Evolutionary conservation across 129 eudicot species (phyloP).

Genomic region (Apium graveolens): DNA sequence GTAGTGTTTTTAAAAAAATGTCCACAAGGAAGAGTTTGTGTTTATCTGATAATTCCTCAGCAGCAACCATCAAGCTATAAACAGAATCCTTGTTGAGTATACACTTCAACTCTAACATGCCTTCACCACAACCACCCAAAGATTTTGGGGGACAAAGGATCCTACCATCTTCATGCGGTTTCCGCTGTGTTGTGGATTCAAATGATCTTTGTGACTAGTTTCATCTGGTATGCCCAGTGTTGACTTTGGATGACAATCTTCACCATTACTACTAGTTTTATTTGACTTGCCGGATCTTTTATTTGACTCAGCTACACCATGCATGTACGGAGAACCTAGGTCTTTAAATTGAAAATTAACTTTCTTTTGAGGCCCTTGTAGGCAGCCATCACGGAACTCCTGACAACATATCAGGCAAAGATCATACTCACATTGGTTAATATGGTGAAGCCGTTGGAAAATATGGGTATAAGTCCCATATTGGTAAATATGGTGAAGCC

Average conservation of each 20-base stretch:
- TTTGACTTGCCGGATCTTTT: not conserved
- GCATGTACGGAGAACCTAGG: not conserved
- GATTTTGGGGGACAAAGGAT: slow-evolving; percentile 21
- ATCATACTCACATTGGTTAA: slow-evolving; percentile 30
- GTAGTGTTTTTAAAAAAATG: no score
- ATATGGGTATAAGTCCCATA: no score
- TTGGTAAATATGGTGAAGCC: no score
- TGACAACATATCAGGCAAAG: slow-evolving; percentile 36
- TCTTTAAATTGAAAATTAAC: slow-evolving; percentile 4
- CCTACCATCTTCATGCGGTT: slow-evolving; percentile 19
- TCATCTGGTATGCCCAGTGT: slow-evolving; percentile 11
- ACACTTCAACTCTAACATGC: slow-evolving; percentile 8
- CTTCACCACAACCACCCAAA: slow-evolving; percentile 18
- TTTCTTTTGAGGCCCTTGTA: slow-evolving; percentile 21
- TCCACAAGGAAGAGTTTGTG: not conserved
- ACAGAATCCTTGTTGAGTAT: not conserved
- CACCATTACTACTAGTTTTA: not conserved
- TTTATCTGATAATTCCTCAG: not conserved
- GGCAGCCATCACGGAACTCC: slow-evolving; percentile 28
- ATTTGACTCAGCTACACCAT: not conserved
- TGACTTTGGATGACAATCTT: not conserved
- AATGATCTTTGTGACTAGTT: slow-evolving; percentile 24
- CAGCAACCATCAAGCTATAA: slow-evolving; percentile 4
- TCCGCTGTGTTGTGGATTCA: slow-evolving; percentile 10
- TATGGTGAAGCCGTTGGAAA: no score